phyloP scores from a whole-genome alignment of 2,329 filamentous ascomycete species.

The Botrytis porri region DNA sequence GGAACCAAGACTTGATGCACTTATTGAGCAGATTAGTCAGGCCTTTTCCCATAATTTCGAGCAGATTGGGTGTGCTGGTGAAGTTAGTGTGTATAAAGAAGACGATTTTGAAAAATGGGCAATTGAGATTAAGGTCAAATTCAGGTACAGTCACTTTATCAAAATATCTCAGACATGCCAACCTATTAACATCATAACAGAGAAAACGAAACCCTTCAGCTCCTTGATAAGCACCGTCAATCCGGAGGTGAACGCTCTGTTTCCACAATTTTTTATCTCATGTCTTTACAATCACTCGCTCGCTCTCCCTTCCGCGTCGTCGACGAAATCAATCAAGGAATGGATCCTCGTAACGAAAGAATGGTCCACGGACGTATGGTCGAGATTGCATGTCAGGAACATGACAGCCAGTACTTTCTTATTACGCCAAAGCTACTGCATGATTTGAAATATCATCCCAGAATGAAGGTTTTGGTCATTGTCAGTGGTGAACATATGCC shows the following conservation, averaged over 20 bases:
- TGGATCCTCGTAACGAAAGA: constrained; percentile 97
- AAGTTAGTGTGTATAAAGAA: constrained; percentile 84
- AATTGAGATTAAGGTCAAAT: constrained; percentile 91
- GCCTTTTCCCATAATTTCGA: constrained; percentile 93
- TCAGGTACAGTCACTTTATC: constrained; percentile 60
- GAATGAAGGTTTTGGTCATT: constrained; percentile 93
- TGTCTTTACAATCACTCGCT: constrained; percentile 92
- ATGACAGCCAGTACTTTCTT: constrained; percentile 85
- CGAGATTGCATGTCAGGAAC: constrained; percentile 86
- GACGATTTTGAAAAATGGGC: constrained; percentile 94
- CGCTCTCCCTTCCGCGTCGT: constrained; percentile 96
- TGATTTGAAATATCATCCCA: constrained; percentile 77
- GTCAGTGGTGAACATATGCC: constrained; percentile 79
- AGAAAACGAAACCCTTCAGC: constrained; percentile 76
- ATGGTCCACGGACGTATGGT: constrained; percentile 99
- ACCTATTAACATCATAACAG: constrained; percentile 41
- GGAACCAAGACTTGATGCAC: constrained; percentile 78
- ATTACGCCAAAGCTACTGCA: constrained; percentile 94
- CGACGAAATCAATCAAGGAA: constrained; percentile 99
- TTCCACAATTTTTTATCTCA: constrained; percentile 97
- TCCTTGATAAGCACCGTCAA: constrained; percentile 88
- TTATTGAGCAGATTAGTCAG: constrained; percentile 79
- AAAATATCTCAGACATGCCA: background rate
- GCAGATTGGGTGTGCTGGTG: constrained; percentile 89
- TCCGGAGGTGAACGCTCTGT: constrained; percentile 95